Evolutionary conservation across 2,329 filamentous ascomycete genomes (phyloP).

Genomic region (Periglandula ipomoeae): DNA sequence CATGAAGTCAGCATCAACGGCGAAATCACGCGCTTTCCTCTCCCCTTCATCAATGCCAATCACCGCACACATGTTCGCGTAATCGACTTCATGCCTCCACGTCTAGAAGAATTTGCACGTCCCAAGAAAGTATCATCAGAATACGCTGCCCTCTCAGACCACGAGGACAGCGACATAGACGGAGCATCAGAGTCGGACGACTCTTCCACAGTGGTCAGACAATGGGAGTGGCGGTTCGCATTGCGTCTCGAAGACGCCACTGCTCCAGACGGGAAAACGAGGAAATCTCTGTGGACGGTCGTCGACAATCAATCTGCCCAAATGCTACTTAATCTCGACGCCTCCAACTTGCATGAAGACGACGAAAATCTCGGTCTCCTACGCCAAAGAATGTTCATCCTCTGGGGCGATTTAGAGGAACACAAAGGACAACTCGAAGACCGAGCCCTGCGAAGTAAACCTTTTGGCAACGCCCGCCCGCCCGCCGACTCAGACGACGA

Average conservation of each 20-base stretch:
- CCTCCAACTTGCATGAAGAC: constrained; percentile 47
- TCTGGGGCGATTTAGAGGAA: constrained; percentile 86
- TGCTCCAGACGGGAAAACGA: constrained; percentile 17
- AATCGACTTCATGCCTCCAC: constrained; percentile 67
- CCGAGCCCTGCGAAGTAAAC: constrained; percentile 2
- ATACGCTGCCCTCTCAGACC: constrained; percentile 40
- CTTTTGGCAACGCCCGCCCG: neutral
- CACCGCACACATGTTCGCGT: constrained; percentile 66
- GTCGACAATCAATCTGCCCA: constrained; percentile 51
- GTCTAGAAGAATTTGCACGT: constrained; percentile 61
- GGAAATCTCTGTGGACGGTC: constrained; percentile 53
- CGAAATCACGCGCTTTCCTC: constrained; percentile 22
- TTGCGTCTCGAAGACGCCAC: constrained; percentile 62
- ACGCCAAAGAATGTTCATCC: constrained; percentile 60
- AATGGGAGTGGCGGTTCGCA: constrained; percentile 80
- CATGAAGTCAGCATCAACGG: constrained; percentile 35
- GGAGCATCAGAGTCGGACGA: constrained; percentile 14
- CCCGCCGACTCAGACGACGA: constrained; percentile 11
- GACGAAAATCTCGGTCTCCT: constrained; percentile 39
- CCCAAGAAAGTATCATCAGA: constrained; percentile 33
- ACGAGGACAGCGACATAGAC: constrained; percentile 18
- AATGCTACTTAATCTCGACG: constrained; percentile 38
- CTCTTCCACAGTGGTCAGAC: constrained; percentile 12
- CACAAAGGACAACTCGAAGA: constrained; percentile 32
- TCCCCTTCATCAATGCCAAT: constrained; percentile 68